Evolutionary conservation across 129 eudicot genomes (phyloP), one percentile per base, ranked within the genome.

Genomic region (Flaveria sonorensis): DNA sequence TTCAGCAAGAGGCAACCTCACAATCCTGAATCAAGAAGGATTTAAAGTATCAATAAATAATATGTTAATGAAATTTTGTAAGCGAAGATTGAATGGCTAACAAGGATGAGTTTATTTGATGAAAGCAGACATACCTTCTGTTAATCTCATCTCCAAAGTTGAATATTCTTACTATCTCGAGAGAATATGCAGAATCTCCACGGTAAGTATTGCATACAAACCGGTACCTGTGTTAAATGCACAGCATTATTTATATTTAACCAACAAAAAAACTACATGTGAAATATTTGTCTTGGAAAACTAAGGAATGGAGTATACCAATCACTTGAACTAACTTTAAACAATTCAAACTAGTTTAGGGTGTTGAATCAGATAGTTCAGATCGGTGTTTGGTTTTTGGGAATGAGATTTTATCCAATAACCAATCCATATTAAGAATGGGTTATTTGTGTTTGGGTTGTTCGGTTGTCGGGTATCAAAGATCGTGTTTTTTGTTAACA

Each of bases 111-210:
- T 55, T 73, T 12, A 10, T 76, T 36, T 50, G 43, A 79, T 52
- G 50, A 30, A 56, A 21, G 75, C 52, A 30, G 36, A n/a, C 36
- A 62, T 81, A 93, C 98, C 98, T 87, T 86, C 83, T 85, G 89
- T 96, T 91, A 20, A 87, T 89, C 52, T 94, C 92, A 76, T 83
- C 81, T 70, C 83, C 80, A 74, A 94, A 89, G 82, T 94, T 94
- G 81, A 94, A 94, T 56, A 94, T 86, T 81, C 92, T 76, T 12
- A 89, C 89, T 68, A 94, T 94, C 83, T 84, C 96, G 67, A 89
- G 77, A 32, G 96, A 84, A 78, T 85, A 82, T 9, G 97, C 89
- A 36, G 82, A 66, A 70, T 12, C 83, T 53, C 98, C 98, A 66
- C 83, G 78, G 81, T 87, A 79, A 14, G 90, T 84, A 80, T 91